phyloP scores from a whole-genome alignment of 805 yeast species.

The Candida michaelii region DNA sequence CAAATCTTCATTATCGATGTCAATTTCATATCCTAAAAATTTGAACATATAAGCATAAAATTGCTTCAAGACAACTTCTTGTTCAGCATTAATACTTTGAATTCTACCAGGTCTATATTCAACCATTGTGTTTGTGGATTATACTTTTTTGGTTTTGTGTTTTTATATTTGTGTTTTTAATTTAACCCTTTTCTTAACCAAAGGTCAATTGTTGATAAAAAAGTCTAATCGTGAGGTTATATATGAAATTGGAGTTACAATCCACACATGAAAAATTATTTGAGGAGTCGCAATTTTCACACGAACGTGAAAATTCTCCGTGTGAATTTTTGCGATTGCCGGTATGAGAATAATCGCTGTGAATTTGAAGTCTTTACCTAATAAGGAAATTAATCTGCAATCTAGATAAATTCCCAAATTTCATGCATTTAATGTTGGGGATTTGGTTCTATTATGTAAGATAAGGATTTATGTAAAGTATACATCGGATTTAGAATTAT shows the following conservation, averaged over 20 bases:
- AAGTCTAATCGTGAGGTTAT: neutral
- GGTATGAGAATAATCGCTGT: neutral
- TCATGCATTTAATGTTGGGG: no score
- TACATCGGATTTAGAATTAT: neutral
- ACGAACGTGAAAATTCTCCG: constrained; percentile 4
- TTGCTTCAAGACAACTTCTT: constrained; percentile 66
- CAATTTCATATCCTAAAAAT: constrained; percentile 52
- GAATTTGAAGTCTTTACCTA: neutral
- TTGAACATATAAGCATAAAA: constrained; percentile 66
- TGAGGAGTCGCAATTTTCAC: constrained; percentile 5
- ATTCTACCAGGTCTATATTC: constrained; percentile 37
- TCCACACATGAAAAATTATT: constrained; percentile 7
- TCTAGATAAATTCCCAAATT: neutral
- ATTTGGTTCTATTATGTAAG: neutral
- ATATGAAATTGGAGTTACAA: constrained; percentile 2
- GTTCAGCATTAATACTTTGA: constrained; percentile 45
- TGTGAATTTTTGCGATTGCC: neutral
- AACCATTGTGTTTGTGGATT: constrained; percentile 13
- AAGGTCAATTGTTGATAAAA: neutral
- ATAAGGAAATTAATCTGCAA: neutral
- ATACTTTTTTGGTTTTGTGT: neutral
- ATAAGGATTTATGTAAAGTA: neutral
- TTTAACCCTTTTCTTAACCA: neutral
- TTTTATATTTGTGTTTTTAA: neutral
- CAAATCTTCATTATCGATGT: constrained; percentile 28